phyloP scores from a whole-genome alignment of 306 rosid species.

The Cicer judaicum region DNA sequence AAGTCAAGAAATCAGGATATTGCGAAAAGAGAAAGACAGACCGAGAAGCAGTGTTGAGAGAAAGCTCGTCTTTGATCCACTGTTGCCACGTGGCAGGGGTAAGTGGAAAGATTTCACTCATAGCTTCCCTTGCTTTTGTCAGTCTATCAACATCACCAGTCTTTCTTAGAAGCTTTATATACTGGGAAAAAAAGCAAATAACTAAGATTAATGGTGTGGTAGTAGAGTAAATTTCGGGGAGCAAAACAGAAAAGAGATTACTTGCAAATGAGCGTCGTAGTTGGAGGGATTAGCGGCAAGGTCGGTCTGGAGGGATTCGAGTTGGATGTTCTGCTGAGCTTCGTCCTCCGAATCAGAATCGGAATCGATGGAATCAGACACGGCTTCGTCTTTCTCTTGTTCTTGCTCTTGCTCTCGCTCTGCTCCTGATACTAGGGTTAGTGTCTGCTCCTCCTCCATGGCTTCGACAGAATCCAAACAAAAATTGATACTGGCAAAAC shows the following conservation, averaged over 20 bases:
- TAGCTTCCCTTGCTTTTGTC: slow-evolving; percentile 78
- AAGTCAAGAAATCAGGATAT: background rate
- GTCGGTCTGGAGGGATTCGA: slow-evolving; percentile 64
- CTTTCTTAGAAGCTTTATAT: slow-evolving; percentile 69
- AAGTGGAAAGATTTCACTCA: slow-evolving; percentile 74
- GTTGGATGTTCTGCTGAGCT: slow-evolving; percentile 63
- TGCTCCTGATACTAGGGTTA: slow-evolving; percentile 23
- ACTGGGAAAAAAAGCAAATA: slow-evolving; percentile 51
- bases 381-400: slow-evolving; percentile 5
- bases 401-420: slow-evolving; percentile 9
- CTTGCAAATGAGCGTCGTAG: slow-evolving; percentile 78
- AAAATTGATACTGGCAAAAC: no score
- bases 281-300: slow-evolving; percentile 71
- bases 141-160: slow-evolving; percentile 74
- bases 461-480: no score
- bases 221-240: background rate
- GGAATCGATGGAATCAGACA: slow-evolving; percentile 43
- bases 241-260: slow-evolving; percentile 13
- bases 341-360: slow-evolving; percentile 64
- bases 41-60: slow-evolving; percentile 59
- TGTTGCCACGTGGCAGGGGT: slow-evolving; percentile 84
- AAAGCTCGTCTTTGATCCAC: slow-evolving; percentile 86
- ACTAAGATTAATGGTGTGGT: background rate
- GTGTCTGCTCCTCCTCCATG: slow-evolving; percentile 56
- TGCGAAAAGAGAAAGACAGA: slow-evolving; percentile 22